These are phyloP conservation scores for Thraustochytrium striatum DNA, from an alignment of 352 stramenopile species.

Conservation along the genomic window DNA sequence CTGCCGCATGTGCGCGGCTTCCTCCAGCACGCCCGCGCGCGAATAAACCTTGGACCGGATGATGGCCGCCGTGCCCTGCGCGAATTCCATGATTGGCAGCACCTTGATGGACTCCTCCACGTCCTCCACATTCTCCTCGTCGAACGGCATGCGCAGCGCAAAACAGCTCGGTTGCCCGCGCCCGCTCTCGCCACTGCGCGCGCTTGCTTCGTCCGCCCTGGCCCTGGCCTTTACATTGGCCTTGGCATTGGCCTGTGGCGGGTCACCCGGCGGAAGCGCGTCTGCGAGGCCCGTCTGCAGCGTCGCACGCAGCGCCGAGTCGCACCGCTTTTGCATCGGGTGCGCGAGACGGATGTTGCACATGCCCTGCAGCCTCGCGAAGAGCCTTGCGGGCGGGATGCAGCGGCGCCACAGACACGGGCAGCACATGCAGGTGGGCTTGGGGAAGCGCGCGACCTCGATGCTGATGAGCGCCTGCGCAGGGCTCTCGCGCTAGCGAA, in stretches of 20 bases:
- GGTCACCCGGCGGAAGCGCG: neutral
- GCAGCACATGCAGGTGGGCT: constrained; percentile 15
- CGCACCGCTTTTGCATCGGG: neutral
- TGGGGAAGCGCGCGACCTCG: neutral
- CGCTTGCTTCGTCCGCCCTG: too few species aligned
- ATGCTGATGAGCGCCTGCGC: neutral
- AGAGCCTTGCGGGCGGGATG: constrained; percentile 7
- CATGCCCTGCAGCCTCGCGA: constrained; percentile 1
- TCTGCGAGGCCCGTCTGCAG: neutral
- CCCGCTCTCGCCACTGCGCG: neutral
- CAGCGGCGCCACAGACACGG: constrained; percentile 5
- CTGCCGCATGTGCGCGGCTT: constrained; percentile 7
- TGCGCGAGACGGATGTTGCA: constrained; percentile 22
- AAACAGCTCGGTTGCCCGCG: neutral
- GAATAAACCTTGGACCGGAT: constrained; percentile 25
- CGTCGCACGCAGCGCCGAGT: neutral
- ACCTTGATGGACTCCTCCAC: neutral
- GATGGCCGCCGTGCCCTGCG: constrained; percentile 21
- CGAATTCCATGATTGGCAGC: constrained; percentile 41
- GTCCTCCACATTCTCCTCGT: constrained; percentile 22
- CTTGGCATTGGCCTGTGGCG: too few species aligned
- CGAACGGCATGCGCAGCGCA: constrained; percentile 14
- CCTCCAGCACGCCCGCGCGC: neutral
- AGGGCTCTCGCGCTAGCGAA: neutral
- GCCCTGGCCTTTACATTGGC: too few species aligned